Evolutionary conservation across 345 rosid genomes (phyloP), one percentile per base, ranked within the genome.

Genomic region (Pistacia integerrima): DNA sequence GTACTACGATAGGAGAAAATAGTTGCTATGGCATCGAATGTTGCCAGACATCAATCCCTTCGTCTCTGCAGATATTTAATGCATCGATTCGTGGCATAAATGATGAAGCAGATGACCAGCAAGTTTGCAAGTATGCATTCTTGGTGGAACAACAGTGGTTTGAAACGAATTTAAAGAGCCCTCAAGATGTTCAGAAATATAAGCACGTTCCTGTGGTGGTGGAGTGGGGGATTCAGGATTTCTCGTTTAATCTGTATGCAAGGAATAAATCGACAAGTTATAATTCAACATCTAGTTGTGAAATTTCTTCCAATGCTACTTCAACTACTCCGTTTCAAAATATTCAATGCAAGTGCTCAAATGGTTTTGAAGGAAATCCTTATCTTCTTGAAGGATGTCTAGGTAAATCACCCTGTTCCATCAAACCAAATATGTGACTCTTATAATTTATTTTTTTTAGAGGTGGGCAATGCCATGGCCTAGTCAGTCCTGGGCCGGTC

Each of bases 1-100:
- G 1, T 2, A 38, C 13, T 5, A 58, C 36, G 7, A 7, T 41
- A 1, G 14, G 1, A 7, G 56, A 38, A n/a, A 41, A n/a, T 11
- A 38, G 49, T 12, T 72, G 75, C 66, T 12, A 38, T 44, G 66
- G 66, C 36, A 13, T 57, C 55, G 1, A 25, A 35, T 70, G 74
- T 36, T 70, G 74, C 51, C 30, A 70, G 6, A 56, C 74, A 18
- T 11, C 1, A 38, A 70, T 70, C n/a, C 74, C 64, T 58, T 55
- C 28, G 3, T 4, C 3, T 12, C 74, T 70, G 18, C 4, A 70
- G 36, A 8, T n/a, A 1, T 56, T 56, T 10, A 9, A 33, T 54
- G 61, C 51, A 1, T 8, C 64, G 2, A 16, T 68, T 13, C 7
- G 58, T 13, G 14, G 13, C 2, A 14, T 68, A 68, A 51, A 68